These are phyloP conservation scores for Fusarium miscanthi DNA, from an alignment of 2,329 filamentous ascomycete genomes.

Conservation along the genomic window DNA sequence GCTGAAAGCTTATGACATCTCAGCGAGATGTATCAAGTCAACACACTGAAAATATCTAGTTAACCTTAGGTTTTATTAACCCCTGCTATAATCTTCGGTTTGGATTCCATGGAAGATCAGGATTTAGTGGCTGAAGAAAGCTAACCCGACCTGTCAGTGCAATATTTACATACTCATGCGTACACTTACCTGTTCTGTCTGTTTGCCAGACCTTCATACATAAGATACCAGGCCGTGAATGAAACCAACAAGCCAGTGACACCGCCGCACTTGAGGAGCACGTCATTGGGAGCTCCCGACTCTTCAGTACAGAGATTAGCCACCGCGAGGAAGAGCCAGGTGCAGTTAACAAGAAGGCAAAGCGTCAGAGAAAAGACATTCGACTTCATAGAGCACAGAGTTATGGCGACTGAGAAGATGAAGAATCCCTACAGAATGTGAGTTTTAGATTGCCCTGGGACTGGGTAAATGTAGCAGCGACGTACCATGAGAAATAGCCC, in stretches of 20 bases:
- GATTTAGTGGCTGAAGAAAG: slow-evolving; percentile 2
- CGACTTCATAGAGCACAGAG: slow-evolving; percentile 3
- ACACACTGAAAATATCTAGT: too few relatives aligned
- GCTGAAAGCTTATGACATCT: too few relatives aligned
- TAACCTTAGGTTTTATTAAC: too few relatives aligned
- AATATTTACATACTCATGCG: accelerated
- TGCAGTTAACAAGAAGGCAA: slow-evolving; percentile 8
- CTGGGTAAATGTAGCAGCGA: accelerated
- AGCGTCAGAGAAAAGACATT: slow-evolving; percentile 22
- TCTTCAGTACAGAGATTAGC: slow-evolving; percentile 14
- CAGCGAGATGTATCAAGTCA: too few relatives aligned
- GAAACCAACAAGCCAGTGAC: slow-evolving; percentile 8
- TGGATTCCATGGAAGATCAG: slow-evolving; percentile 9
- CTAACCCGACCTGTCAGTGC: neutral
- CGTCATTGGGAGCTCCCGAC: neutral
- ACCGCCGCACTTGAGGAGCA: slow-evolving; percentile 2
- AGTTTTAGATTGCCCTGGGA: neutral
- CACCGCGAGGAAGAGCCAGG: neutral
- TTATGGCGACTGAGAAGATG: slow-evolving; percentile 12
- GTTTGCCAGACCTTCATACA: slow-evolving; percentile 13
- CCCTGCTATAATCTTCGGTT: neutral
- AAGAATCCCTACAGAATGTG: slow-evolving; percentile 1
- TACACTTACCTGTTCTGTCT: slow-evolving; percentile 6
- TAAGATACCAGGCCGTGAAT: slow-evolving; percentile 12
- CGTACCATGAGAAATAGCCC: neutral